phyloP scores from a whole-genome alignment of 768 basidiomycete genomes.

The Neoboletus brunneissimus region DNA sequence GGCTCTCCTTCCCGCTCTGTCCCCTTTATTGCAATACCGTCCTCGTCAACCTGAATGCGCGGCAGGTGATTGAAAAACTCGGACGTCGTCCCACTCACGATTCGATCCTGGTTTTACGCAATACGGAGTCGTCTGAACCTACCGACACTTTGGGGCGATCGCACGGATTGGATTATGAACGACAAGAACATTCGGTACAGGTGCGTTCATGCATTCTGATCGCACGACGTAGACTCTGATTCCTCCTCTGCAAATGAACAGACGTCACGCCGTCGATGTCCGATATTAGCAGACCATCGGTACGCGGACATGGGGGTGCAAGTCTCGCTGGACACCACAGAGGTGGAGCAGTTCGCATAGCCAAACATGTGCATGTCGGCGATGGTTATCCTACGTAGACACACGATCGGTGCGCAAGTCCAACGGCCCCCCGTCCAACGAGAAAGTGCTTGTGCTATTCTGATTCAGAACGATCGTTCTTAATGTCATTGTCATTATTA shows the following conservation, averaged over 20 bases:
- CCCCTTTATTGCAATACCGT: conserved; percentile 33
- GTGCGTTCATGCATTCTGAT: not conserved
- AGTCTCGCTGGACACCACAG: not conserved
- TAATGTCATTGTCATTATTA: not conserved
- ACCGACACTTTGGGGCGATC: not conserved
- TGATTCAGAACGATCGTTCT: not conserved
- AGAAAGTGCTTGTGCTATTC: not conserved
- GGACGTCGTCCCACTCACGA: not conserved
- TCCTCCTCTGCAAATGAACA: not conserved
- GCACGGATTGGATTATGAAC: not conserved
- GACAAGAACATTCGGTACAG: not conserved
- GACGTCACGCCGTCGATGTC: conserved; percentile 2
- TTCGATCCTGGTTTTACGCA: conserved; percentile 6
- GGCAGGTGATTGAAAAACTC: conserved; percentile 17
- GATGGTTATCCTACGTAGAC: not conserved
- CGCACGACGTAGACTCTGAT: not conserved
- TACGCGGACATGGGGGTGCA: conserved; percentile 14
- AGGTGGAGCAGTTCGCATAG: not conserved
- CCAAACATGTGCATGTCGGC: not conserved
- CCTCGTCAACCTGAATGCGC: conserved; percentile 32
- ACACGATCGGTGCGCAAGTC: not conserved
- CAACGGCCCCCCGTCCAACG: not conserved
- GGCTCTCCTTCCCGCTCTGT: conserved; percentile 29
- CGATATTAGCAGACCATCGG: not conserved
- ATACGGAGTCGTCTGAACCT: not conserved